Conservation (phyloP, 352 stramenopile genomes). For the Pythium rishiriense region DNA sequence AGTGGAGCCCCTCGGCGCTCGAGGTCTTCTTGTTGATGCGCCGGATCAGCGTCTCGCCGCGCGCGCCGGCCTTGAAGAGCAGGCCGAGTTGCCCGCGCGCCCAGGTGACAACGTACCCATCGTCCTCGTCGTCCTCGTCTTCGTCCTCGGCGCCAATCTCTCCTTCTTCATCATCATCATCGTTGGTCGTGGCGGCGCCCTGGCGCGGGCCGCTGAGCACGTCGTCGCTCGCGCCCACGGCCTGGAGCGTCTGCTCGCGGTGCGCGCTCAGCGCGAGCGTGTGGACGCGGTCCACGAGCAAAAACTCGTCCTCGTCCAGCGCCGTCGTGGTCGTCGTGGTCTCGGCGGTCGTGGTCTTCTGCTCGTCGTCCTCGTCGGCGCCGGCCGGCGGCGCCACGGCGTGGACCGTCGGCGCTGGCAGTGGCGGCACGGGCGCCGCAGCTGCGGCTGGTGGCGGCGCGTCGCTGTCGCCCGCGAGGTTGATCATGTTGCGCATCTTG, state of each 20-base stretch:
- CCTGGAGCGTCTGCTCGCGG: background rate
- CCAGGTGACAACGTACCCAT: slow-evolving; percentile 75
- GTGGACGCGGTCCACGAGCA: slow-evolving; percentile 45
- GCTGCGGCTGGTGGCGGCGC: background rate
- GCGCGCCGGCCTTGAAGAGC: slow-evolving; percentile 65
- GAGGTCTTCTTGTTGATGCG: slow-evolving; percentile 70
- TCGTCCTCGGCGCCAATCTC: slow-evolving; percentile 12
- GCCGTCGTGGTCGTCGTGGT: too few relatives aligned
- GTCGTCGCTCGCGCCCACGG: background rate
- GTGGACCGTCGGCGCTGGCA: too few relatives aligned
- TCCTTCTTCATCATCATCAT: slow-evolving; percentile 3
- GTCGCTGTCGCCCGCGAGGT: slow-evolving; percentile 18
- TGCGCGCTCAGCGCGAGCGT: slow-evolving; percentile 41
- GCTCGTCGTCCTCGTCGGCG: slow-evolving; percentile 28
- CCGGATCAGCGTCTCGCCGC: slow-evolving; percentile 61
- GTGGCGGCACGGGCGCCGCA: background rate
- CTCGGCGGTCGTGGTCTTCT: background rate
- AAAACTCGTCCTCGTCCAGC: slow-evolving; percentile 34
- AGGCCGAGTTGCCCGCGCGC: slow-evolving; percentile 62
- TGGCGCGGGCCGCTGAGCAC: slow-evolving; percentile 22
- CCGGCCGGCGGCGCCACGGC: too few relatives aligned
- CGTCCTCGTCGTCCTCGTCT: slow-evolving; percentile 61
- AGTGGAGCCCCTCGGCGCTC: slow-evolving; percentile 53
- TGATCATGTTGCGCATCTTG: slow-evolving; percentile 57
- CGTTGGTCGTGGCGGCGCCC: slow-evolving; percentile 15